Base-by-base conservation (phyloP, 2,329 filamentous ascomycete species). In the Pestalotiopsis sp. region DNA sequence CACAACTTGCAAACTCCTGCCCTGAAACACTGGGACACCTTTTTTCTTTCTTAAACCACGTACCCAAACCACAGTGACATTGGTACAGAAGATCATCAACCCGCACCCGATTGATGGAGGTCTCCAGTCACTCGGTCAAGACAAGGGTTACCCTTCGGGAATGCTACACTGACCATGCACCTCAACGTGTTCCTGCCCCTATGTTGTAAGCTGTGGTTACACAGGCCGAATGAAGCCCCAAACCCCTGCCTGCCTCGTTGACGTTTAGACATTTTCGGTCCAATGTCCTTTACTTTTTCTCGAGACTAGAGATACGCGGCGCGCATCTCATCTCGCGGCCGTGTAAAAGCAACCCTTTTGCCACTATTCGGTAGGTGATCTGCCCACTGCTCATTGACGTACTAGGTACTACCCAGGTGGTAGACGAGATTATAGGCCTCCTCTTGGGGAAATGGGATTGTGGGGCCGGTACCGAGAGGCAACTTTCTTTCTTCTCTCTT, bases 121-220 rank as follows among this genome's bases (percentile, higher is more conserved):
- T 52, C 45, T 52, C 45, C 45, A 52, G 45, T 52, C 61, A 62
- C 58, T 68, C 63, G 67, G 67, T 68, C 52, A 38, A 20, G 17
- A 62, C 59, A 62, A 39, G 59, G 25, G n/a, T 39, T 3, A 17
- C 45, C 45, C 31, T 62, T 20, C 36, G 27, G 59, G 59, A 36
- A 62, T 36, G 27, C 27, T 31, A 39, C 59, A 62, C 39, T 12
- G 20, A 38, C 31, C n/a, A 62, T 62, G 59, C 59, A 62, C 25
- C 36, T 62, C 59, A 62, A 62, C 59, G 59, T 62, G 59, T 62
- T 62, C 59, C 59, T 62, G 59, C 31, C 59, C 59, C 27, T 38
- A 62, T 36, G 11, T 52, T 62, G 27, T 41, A 62, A 62, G 20
- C 17, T 62, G 59, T 59, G 57, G 59, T 36, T 39, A 62, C 27